Conservation (phyloP, 169 alveolate species). For the Cryptosporidium sp. region DNA sequence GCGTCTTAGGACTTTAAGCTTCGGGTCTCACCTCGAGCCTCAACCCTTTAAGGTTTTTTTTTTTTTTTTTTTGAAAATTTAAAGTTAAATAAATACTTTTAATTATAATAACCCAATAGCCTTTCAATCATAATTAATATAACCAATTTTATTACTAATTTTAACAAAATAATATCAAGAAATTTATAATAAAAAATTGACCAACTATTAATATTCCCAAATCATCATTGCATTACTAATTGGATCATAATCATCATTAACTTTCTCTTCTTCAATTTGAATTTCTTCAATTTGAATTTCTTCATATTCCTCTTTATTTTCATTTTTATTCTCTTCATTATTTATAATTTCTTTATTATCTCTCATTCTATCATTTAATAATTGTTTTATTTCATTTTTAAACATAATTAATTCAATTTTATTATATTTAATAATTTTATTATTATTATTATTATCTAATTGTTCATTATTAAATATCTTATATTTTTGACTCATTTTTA, state of each 20-base stretch:
- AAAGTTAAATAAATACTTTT: too few relatives aligned
- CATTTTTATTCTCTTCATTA: background rate
- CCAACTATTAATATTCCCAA: slow-evolving; percentile 18
- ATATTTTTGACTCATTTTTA: background rate
- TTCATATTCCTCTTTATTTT: background rate
- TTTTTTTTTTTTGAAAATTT: too few relatives aligned
- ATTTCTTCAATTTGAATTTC: background rate
- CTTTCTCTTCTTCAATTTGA: background rate
- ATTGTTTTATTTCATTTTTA: background rate
- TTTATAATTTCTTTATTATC: background rate
- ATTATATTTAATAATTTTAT: background rate
- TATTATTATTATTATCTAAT: too few relatives aligned
- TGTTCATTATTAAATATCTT: background rate
- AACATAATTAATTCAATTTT: background rate
- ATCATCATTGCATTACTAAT: slow-evolving; percentile 25
- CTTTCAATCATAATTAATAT: too few relatives aligned
- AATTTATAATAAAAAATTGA: too few relatives aligned
- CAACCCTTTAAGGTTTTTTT: too few relatives aligned
- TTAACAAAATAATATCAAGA: too few relatives aligned
- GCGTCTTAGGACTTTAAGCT: too few relatives aligned
- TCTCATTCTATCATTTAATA: background rate
- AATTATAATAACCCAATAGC: too few relatives aligned
- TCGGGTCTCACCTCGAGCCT: too few relatives aligned
- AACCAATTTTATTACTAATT: too few relatives aligned
- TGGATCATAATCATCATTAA: slow-evolving; percentile 12